Evolutionary conservation across 1,284 basidiomycete genomes (phyloP), one percentile per base, ranked within the genome.

Genomic region (Fomitopsis schrenkii): DNA sequence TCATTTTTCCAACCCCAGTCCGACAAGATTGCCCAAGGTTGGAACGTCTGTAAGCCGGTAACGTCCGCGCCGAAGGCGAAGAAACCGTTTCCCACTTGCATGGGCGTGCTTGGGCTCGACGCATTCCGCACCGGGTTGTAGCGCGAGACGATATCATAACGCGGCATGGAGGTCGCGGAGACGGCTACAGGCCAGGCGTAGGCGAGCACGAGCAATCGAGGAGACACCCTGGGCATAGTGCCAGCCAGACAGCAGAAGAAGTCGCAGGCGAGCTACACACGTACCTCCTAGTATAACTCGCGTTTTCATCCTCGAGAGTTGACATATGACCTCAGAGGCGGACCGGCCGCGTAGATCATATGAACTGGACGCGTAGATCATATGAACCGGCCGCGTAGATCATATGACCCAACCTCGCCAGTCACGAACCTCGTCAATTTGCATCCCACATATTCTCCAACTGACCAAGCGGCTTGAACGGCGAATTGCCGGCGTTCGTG

Each of bases 1-100:
- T 86, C 83, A 70, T 85, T 86, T 69, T 86, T 86, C 83, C 83
- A 86, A 1, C 80, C 83, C 84, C 84, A 85, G 17, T 80, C 80
- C 5, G 83, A 82, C 75, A 87, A 77, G 62, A 77, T 85, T 10
- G 80, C 79, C 70, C 78, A 85, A 6, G 83, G 83, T 44, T 77
- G 75, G 69, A 85, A 79, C 1, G 83, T 85, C 70, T 86, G 84
- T 22, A 86, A 75, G 10, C 83, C 82, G 1, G 84, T 85, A 12
- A 85, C 70, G 69, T 86, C 85, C 17, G 81, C 79, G 17, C 82
- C 82, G 64, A 87, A 86, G 5, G 83, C 84, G 64, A 87, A 85
- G 69, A 83, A 81, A 14, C 85, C 84, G 69, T 86, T 87, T 9
- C 85, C 85, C 55, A 85, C 76, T 69, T 85, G 84, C 75, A 86